Percentiles rank a stretch among this genome's conserved stretches.
Evolutionary conservation across 305 asterid genomes (phyloP).

Genomic region (Fraxinus platypoda): DNA sequence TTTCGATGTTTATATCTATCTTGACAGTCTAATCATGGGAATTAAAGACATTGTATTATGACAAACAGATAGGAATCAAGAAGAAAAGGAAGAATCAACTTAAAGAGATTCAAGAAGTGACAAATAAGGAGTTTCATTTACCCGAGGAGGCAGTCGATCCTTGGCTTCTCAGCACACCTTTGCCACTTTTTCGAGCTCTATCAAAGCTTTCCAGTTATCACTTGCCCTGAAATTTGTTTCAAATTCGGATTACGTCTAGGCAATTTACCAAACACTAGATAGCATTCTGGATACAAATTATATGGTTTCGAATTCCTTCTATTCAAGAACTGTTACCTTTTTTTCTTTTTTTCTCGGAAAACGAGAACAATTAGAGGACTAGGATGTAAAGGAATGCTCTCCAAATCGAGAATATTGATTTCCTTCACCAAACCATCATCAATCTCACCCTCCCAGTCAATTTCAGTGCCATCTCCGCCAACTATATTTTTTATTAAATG

Average conservation of each 20-base stretch:
- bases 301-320: background rate
- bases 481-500: slow-evolving; percentile 69
- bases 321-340: background rate
- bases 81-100: background rate
- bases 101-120: too few species aligned
- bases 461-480: slow-evolving; percentile 75
- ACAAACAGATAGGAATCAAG: background rate
- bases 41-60: background rate
- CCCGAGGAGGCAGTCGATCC: slow-evolving; percentile 95
- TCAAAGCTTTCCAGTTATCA: slow-evolving; percentile 80
- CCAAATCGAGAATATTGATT: slow-evolving; percentile 93
- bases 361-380: slow-evolving; percentile 82
- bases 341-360: too few species aligned
- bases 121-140: slow-evolving; percentile 34
- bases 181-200: slow-evolving; percentile 87
- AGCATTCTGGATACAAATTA: background rate
- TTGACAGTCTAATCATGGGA: slow-evolving; percentile 70
- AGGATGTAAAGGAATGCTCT: slow-evolving; percentile 93
- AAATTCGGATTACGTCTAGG: background rate
- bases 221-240: slow-evolving; percentile 59
- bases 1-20: slow-evolving; percentile 83
- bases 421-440: slow-evolving; percentile 82
- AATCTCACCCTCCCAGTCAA: slow-evolving; percentile 93
- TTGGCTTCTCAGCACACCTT: slow-evolving; percentile 85
- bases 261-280: background rate